Evolutionary conservation across 2,329 filamentous ascomycete genomes (phyloP), one percentile per base, ranked within the genome.

Genomic region (Arachnopeziza araneosa): DNA sequence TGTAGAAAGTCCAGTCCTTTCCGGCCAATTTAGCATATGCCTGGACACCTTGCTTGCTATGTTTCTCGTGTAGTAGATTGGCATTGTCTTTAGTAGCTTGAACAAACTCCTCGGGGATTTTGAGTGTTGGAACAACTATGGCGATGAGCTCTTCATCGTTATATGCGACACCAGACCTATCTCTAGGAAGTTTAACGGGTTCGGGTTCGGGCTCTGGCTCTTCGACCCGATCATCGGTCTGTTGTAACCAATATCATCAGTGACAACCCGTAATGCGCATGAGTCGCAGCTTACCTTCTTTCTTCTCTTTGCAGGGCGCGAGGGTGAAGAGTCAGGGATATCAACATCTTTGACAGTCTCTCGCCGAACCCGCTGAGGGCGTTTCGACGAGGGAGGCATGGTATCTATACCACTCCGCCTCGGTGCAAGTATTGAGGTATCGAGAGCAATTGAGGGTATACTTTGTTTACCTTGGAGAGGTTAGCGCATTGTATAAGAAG

Each of bases 1-100:
- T 85, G 71, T 91, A 93, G 74, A 88, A 95, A 10, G 90, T 92
- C 90, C 90, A 95, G 71, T 91, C 88, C 65, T 86, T 84, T 19
- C 89, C 90, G 22, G 89, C 86, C 62, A 95, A 87, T 76, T 93
- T 93, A 59, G 90, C 90, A 73, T 90, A 95, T 44, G 90, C 90
- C 69, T 85, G 81, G 63, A 89, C 85, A 22, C 83, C 84, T 50
- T 85, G 81, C 50, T 79, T 79, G 63, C 68, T 71, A 57, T 84
- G 82, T 58, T 79, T 78, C 68, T 86, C 83, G 71, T 88, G 85
- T 58, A 85, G 83, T 52, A 80, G 75, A 71, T 89, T 89, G 58
- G 84, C 77, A 66, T 88, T 82, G 58, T 88, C 83, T 64, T 79
- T 80, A 71, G 80, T 82, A 50, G 83, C 85, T 66, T 87, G 81